Base-by-base conservation (phyloP, 2,329 filamentous ascomycete species). In the Aspergillus sp. region DNA sequence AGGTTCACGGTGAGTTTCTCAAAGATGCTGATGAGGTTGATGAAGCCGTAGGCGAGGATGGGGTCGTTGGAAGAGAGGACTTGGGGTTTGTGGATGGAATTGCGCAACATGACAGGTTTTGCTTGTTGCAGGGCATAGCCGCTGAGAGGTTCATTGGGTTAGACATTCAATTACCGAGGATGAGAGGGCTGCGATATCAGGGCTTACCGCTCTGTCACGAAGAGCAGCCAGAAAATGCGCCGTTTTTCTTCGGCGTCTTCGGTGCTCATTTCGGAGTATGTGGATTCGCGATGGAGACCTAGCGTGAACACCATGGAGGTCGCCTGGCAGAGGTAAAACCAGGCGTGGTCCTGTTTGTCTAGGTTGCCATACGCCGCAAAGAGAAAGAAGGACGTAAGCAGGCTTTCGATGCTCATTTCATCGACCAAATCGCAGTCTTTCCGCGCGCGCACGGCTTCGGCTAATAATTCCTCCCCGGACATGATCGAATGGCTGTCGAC, bases 271-370 rank as follows among this genome's bases (percentile, higher is more conserved):
- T 72, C 67, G 49, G 81, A 66, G 69, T 91, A 92, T 2, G 73
- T 75, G 2, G 72, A 67, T 63, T 81, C 79, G 11, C 78, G 77
- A 61, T 80, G 75, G 50, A 81, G 69, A 0, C 73, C 73, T 31
- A 81, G 67, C 1, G 75, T 74, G 54, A 79, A 77, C 6, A 74
- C 75, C 73, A 94, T 80, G 6, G 90, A 92, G 1, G 87, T 88
- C 6, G 89, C 89, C 74, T 95, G 90, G 26, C 90, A 86, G 10
- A 94, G 79, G 71, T 91, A 87, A 70, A 87, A 92, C 90, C 90
- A 94, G 1, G 90, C 90, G 72, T 87, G 87, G 63, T 90, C 87
- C 71, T 92, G 89, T 71, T 87, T 81, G 63, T 92, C 89, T 51
- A 91, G 78, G 42, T 86, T 88, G 61, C 89, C 88, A 71, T 89